phyloP scores from a whole-genome alignment of 1,284 basidiomycete genomes.

The Rhodotorula sp. region DNA sequence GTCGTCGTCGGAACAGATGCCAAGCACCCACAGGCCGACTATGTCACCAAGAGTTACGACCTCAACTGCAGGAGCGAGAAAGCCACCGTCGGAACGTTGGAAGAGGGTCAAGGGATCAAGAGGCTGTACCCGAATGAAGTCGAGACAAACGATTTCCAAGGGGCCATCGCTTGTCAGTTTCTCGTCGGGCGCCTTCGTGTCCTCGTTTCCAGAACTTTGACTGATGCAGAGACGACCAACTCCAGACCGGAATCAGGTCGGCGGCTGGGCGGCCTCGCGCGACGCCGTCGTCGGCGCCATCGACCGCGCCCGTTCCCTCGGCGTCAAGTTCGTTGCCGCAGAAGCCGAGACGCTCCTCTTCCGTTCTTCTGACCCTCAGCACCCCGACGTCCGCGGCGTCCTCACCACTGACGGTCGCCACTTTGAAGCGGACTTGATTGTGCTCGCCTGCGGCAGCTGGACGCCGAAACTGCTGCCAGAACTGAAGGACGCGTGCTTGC shows the following conservation, averaged over 20 bases:
- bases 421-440: slow-evolving; percentile 21
- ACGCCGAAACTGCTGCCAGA: slow-evolving; percentile 33
- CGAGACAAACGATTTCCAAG: slow-evolving; percentile 2
- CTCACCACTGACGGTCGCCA: slow-evolving; percentile 8
- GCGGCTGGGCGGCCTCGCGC: slow-evolving; percentile 38
- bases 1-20: slow-evolving; percentile 9
- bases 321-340: slow-evolving; percentile 22
- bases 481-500: slow-evolving; percentile 17
- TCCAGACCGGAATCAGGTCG: slow-evolving; percentile 27
- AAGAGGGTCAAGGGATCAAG: slow-evolving; percentile 12
- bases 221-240: too few relatives aligned
- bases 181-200: not conserved
- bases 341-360: slow-evolving; percentile 28
- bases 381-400: slow-evolving; percentile 16
- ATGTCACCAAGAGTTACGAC: slow-evolving; percentile 19
- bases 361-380: not conserved
- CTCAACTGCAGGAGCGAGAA: slow-evolving; percentile 20
- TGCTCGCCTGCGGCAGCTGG: slow-evolving; percentile 31
- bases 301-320: slow-evolving; percentile 7
- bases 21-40: slow-evolving; percentile 15
- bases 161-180: slow-evolving; percentile 19
- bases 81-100: not conserved
- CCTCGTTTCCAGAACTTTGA: not conserved
- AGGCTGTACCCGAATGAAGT: slow-evolving; percentile 7
- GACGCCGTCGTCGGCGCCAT: slow-evolving; percentile 28